Conservation (phyloP, 1,284 basidiomycete genomes). For the Ceraceosorus bombacis region DNA sequence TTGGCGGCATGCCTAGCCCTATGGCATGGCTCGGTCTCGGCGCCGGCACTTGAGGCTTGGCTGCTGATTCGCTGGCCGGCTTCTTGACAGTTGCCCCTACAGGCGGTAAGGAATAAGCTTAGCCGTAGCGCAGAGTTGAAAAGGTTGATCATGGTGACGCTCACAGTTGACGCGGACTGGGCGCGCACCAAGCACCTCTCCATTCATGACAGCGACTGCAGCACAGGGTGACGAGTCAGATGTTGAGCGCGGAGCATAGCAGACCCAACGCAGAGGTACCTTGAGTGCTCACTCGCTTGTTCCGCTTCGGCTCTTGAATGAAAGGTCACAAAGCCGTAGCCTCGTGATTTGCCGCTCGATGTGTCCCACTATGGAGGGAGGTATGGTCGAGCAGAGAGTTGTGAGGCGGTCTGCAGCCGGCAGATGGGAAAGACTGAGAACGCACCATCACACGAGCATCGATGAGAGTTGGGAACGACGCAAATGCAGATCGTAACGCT, state of each 20-base stretch:
- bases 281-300: constrained; percentile 61
- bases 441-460: constrained; percentile 99
- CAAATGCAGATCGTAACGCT: constrained; percentile 90
- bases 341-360: constrained; percentile 86
- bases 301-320: constrained; percentile 95
- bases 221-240: background rate
- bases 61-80: background rate
- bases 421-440: constrained; percentile 55
- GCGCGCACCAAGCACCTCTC: constrained; percentile 94
- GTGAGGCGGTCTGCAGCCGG: background rate
- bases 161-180: constrained; percentile 97
- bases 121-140: background rate
- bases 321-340: constrained; percentile 87
- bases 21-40: background rate
- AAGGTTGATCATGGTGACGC: background rate
- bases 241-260: too few relatives aligned
- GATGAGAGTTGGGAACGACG: constrained; percentile 83
- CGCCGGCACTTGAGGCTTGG: background rate
- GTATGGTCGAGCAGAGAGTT: background rate
- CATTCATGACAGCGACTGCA: constrained; percentile 83
- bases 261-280: too few relatives aligned
- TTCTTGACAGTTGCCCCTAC: background rate
- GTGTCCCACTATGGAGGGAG: constrained; percentile 5
- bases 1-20: constrained; percentile 13
- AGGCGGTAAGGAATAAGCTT: background rate